Evolutionary conservation across 306 rosid species (phyloP).

Genomic region (Trichosanthes truncata): DNA sequence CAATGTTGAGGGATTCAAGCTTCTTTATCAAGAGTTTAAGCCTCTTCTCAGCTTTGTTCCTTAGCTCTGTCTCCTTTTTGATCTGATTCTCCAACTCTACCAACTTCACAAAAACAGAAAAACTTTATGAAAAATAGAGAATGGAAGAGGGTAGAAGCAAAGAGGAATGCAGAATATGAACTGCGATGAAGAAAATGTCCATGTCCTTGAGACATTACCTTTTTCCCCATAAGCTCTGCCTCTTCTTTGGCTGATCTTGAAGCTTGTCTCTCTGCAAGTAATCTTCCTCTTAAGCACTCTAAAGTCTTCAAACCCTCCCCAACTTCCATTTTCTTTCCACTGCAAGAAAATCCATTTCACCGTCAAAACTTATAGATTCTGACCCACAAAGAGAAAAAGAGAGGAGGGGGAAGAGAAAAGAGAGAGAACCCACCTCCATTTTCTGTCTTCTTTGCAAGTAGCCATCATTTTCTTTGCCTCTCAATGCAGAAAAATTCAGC

Average conservation of each 20-base stretch:
- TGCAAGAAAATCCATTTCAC: slow-evolving; percentile 20
- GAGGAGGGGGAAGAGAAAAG: background rate
- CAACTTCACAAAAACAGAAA: slow-evolving; percentile 30
- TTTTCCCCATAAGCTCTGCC: slow-evolving; percentile 42
- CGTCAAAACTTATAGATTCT: background rate
- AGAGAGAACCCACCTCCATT: slow-evolving; percentile 35
- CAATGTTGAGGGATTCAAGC: slow-evolving; percentile 39
- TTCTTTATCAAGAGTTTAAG: slow-evolving; percentile 43
- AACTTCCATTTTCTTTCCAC: slow-evolving; percentile 40
- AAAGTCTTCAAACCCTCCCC: slow-evolving; percentile 52
- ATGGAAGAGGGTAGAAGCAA: background rate
- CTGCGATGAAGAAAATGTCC: background rate
- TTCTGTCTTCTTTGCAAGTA: slow-evolving; percentile 22
- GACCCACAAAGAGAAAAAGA: background rate
- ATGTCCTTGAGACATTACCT: slow-evolving; percentile 28
- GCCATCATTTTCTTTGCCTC: slow-evolving; percentile 16
- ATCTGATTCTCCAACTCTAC: slow-evolving; percentile 50
- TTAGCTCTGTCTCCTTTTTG: slow-evolving; percentile 49
- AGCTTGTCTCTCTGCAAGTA: slow-evolving; percentile 81
- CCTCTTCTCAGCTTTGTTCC: slow-evolving; percentile 67
- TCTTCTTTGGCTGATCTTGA: slow-evolving; percentile 63
- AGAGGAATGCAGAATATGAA: background rate
- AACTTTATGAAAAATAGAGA: background rate
- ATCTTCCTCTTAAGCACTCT: slow-evolving; percentile 78
- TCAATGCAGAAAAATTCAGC: slow-evolving; percentile 4